These are phyloP conservation scores for Fusarium multiceps DNA, from an alignment of 2,329 filamentous ascomycete genomes.

Conservation along the genomic window DNA sequence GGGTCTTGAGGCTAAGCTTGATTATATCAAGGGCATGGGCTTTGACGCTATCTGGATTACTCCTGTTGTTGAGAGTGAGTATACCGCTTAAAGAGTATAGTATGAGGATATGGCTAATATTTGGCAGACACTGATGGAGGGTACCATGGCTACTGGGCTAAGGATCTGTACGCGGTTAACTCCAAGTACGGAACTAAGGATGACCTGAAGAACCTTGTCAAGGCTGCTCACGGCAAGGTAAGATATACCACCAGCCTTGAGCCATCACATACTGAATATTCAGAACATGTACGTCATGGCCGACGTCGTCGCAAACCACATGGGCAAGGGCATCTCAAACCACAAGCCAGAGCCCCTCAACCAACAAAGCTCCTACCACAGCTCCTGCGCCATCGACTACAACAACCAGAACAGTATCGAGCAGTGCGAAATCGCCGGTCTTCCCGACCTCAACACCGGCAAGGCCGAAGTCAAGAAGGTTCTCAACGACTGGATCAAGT, in stretches of 20 bases:
- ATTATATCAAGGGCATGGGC: slow-evolving; percentile 72
- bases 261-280: not conserved
- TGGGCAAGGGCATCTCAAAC: slow-evolving; percentile 60
- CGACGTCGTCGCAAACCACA: slow-evolving; percentile 70
- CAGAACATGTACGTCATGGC: slow-evolving; percentile 66
- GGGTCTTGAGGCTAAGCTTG: slow-evolving; percentile 68
- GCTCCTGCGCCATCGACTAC: slow-evolving; percentile 23
- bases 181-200: slow-evolving; percentile 22
- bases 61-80: slow-evolving; percentile 61
- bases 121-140: slow-evolving; percentile 18
- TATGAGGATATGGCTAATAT: rapidly evolving
- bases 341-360: slow-evolving; percentile 60
- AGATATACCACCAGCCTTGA: rapidly evolving
- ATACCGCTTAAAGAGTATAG: too few relatives aligned
- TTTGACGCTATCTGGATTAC: slow-evolving; percentile 70
- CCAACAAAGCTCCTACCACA: slow-evolving; percentile 48
- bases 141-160: slow-evolving; percentile 39
- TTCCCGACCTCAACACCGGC: slow-evolving; percentile 72
- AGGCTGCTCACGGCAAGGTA: slow-evolving; percentile 33
- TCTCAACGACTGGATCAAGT: slow-evolving; percentile 69
- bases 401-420: slow-evolving; percentile 28
- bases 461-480: slow-evolving; percentile 59
- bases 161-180: slow-evolving; percentile 30
- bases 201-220: slow-evolving; percentile 30
- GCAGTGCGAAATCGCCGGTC: slow-evolving; percentile 40